Conservation (phyloP, 2,329 filamentous ascomycete species). For the Clonostachys rosea region DNA sequence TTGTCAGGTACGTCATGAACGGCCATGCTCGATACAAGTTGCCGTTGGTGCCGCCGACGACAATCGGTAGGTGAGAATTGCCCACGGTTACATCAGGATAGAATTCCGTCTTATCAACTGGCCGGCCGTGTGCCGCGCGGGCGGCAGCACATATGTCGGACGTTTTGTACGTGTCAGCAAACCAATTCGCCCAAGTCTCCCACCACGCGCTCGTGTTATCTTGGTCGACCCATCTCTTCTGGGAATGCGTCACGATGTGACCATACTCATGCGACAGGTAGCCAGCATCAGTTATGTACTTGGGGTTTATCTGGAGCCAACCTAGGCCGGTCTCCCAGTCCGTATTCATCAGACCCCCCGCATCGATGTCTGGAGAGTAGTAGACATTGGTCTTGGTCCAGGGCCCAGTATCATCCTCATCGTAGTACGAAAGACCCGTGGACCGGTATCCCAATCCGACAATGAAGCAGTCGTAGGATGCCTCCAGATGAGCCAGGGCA, state of each 20-base stretch:
- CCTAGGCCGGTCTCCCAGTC: constrained; percentile 29
- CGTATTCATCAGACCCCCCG: constrained; percentile 35
- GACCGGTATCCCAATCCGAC: constrained; percentile 30
- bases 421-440: constrained; percentile 26
- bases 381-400: constrained; percentile 43
- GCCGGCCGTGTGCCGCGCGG: constrained; percentile 23
- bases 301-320: constrained; percentile 34
- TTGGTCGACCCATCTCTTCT: constrained; percentile 37
- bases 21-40: constrained; percentile 50
- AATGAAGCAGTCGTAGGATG: constrained; percentile 34
- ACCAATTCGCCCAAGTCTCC: constrained; percentile 44
- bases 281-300: constrained; percentile 26
- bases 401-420: constrained; percentile 22
- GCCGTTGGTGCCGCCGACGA: constrained; percentile 32
- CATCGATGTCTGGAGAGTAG: constrained; percentile 24
- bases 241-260: constrained; percentile 40
- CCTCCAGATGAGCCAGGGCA: constrained; percentile 35
- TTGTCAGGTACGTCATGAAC: constrained; percentile 40
- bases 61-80: constrained; percentile 39
- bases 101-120: constrained; percentile 28
- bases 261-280: constrained; percentile 45
- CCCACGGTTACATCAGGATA: constrained; percentile 36
- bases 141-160: constrained; percentile 33
- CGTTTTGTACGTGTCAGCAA: constrained; percentile 42
- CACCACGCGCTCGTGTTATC: constrained; percentile 41